Evolutionary conservation across 768 basidiomycete genomes (phyloP).

Genomic region (Russula vinacea): DNA sequence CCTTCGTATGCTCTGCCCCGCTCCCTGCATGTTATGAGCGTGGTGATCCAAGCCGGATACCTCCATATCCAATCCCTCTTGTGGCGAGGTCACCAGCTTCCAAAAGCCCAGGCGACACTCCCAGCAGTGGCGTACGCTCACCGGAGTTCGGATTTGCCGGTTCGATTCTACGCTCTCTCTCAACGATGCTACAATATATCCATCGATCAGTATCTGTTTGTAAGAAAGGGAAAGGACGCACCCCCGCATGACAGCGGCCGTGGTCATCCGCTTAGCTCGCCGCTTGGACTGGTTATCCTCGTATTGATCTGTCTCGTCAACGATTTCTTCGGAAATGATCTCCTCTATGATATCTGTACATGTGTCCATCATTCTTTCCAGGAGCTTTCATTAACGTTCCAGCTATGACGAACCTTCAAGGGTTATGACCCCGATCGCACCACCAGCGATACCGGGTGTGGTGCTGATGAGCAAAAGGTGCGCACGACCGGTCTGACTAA

Average conservation of each 20-base stretch:
- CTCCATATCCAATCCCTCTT: conserved; percentile 1
- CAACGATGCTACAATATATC: conserved; percentile 52
- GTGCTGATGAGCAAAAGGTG: conserved; percentile 84
- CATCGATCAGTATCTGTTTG: not conserved
- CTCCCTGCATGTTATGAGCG: conserved; percentile 3
- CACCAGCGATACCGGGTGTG: conserved; percentile 78
- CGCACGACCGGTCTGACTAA: conserved; percentile 88
- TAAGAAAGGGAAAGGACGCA: conserved; percentile 36
- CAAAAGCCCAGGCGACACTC: not conserved
- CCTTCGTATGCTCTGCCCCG: conserved; percentile 43
- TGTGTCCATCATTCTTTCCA: not conserved
- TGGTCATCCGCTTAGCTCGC: conserved; percentile 66
- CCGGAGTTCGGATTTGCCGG: not conserved
- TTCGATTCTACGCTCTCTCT: conserved; percentile 43
- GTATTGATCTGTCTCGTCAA: conserved; percentile 91
- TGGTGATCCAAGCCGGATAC: conserved; percentile 9
- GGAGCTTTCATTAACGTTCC: not conserved
- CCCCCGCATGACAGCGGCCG: conserved; percentile 77
- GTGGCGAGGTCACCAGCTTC: not conserved
- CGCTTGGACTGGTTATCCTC: conserved; percentile 83
- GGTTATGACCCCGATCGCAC: conserved; percentile 88
- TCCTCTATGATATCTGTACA: conserved; percentile 78
- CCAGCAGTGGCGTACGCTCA: conserved; percentile 24
- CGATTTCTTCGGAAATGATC: conserved; percentile 94
- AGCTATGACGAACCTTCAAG: conserved; percentile 56